Conservation (phyloP, 2,329 filamentous ascomycete species). For the Dactylellina drechsleri region DNA sequence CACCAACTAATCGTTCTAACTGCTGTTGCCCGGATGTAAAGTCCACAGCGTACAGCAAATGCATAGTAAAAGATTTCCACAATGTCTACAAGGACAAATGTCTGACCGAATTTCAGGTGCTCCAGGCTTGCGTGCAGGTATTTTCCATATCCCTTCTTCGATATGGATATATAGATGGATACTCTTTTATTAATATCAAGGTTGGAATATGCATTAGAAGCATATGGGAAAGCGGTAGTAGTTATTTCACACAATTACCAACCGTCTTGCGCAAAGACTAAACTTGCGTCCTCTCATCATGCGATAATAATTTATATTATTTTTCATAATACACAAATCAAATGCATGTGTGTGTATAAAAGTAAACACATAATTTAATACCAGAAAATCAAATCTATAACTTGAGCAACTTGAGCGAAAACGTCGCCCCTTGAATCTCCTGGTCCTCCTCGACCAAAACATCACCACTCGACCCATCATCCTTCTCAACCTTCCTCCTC, state of each 20-base stretch:
- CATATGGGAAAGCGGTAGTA: constrained; percentile 38
- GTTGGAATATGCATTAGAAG: constrained; percentile 12
- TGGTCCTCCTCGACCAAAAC: constrained; percentile 85
- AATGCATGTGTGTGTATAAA: too few relatives aligned
- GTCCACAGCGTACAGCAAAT: constrained; percentile 88
- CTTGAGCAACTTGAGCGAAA: constrained; percentile 79
- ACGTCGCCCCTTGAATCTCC: constrained; percentile 83
- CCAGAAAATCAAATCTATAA: constrained; percentile 66
- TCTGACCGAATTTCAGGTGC: constrained; percentile 74
- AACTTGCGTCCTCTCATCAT: too few relatives aligned
- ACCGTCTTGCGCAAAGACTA: too few relatives aligned
- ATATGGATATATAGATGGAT: not conserved
- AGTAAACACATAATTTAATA: too few relatives aligned
- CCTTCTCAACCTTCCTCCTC: constrained; percentile 75
- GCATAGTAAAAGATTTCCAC: constrained; percentile 88
- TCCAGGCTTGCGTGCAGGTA: constrained; percentile 46
- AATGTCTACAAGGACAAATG: constrained; percentile 92
- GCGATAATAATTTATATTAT: too few relatives aligned
- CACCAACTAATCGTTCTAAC: constrained; percentile 6
- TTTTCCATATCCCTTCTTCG: not conserved
- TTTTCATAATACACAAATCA: too few relatives aligned
- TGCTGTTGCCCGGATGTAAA: constrained; percentile 61
- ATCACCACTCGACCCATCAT: constrained; percentile 64
- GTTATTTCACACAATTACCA: too few relatives aligned
- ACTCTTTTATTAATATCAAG: not conserved